Evolutionary conservation across 192 early-diverging fungal genomes (phyloP), one percentile per base, ranked within the genome.

Genomic region (Pilobolus umbonatus): DNA sequence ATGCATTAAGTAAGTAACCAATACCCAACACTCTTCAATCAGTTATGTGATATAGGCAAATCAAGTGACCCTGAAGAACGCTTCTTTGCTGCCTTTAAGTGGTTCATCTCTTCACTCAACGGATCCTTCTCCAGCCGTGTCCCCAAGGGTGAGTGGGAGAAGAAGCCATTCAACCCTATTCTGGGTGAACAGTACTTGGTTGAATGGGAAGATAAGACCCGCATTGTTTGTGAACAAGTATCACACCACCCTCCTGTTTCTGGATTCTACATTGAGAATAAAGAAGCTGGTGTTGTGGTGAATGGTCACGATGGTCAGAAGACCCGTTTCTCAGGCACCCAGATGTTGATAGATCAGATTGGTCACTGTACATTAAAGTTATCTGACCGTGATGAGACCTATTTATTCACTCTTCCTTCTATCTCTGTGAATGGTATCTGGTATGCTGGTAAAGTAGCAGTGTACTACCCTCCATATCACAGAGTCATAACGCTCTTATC

Each of bases 71-170:
- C 82, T 21, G 80, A 78, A 61, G 86, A 88, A 38, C 80, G 88
- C 44, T 82, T 89, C 65, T 67, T 84, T 68, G 80, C 76, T 30
- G 80, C 83, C 14, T 73, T 86, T 25, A 76, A 78, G 53, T 92
- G 90, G 90, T 92, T 86, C 58, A 76, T 92, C 30, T 88, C 86
- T 31, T 85, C 88, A 29, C 75, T 92, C 24, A 87, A 88, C 48
- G 90, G 90, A 39, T 86, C 84, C 24, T 90, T 85, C 69, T 76
- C 85, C 46, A 82, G 77, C 46, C 82, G 88, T 52, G 77, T 83
- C 26, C 85, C 86, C 10, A 81, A 82, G 48, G 65, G 65, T 50
- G 71, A 73, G 51, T 80, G 75, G 65, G 90, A 92, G 59, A 89
- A 89, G 63, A 87, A 84, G 59, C 89, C 89, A 9, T 90, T 85